Percentiles rank a stretch among this genome's conserved stretches.
Conservation (phyloP, 345 rosid species). For the Pistacia integerrima region DNA sequence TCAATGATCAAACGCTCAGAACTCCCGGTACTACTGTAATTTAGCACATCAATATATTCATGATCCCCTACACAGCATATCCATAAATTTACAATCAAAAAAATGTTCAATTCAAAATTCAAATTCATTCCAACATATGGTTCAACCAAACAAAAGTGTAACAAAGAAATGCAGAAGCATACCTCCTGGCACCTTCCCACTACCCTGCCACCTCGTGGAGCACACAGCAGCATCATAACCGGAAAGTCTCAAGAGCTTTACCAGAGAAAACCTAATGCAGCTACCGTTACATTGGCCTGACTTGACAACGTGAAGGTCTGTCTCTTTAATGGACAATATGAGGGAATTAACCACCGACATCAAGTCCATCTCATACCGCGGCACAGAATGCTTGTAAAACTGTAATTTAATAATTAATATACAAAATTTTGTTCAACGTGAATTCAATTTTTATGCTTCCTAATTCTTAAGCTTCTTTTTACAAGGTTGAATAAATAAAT, state of each 20-base stretch:
- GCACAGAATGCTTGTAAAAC: slow-evolving; percentile 55
- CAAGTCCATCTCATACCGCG: slow-evolving; percentile 67
- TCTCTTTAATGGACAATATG: slow-evolving; percentile 57
- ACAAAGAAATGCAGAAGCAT: slow-evolving; percentile 12
- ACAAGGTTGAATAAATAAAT: too few relatives aligned
- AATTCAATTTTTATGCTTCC: background rate
- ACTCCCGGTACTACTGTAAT: slow-evolving; percentile 39
- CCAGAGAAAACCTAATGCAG: slow-evolving; percentile 76
- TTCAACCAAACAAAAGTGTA: background rate
- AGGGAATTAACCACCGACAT: slow-evolving; percentile 60
- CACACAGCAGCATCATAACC: slow-evolving; percentile 92
- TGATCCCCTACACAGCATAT: slow-evolving; percentile 68
- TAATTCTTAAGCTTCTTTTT: too few relatives aligned
- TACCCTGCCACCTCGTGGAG: slow-evolving; percentile 75
- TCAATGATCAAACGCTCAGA: slow-evolving; percentile 81
- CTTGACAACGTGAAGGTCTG: slow-evolving; percentile 57
- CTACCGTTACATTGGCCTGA: slow-evolving; percentile 73
- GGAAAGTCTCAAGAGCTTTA: slow-evolving; percentile 70
- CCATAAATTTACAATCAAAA: background rate
- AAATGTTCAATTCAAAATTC: background rate
- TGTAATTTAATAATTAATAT: slow-evolving; percentile 32
- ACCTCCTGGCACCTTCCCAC: slow-evolving; percentile 95
- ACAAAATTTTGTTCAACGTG: background rate
- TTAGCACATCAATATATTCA: slow-evolving; percentile 79
- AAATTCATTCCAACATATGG: too few relatives aligned